phyloP scores from a whole-genome alignment of 1,284 basidiomycete species.

The Schizopora paradoxa region DNA sequence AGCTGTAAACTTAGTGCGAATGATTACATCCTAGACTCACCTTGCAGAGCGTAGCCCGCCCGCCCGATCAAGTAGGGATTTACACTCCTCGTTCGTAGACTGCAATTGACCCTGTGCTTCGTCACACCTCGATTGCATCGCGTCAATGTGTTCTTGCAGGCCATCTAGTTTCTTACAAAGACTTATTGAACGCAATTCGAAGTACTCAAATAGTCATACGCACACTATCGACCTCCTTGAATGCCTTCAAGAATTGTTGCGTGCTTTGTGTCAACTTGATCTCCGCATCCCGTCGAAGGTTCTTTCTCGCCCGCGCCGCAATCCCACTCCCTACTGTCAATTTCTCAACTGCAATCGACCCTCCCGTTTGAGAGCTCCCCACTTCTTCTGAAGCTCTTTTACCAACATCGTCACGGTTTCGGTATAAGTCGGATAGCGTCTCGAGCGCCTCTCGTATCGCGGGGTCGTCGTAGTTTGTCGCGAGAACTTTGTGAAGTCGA shows the following conservation, averaged over 20 bases:
- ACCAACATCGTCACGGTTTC: conserved; percentile 3
- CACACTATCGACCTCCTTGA: conserved; percentile 85
- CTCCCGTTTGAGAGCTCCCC: conserved; percentile 28
- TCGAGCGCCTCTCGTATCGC: conserved; percentile 75
- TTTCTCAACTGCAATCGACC: no score
- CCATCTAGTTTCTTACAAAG: conserved; percentile 67
- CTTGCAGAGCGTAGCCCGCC: conserved; percentile 77
- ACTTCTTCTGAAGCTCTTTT: conserved; percentile 25
- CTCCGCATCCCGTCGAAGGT: conserved; percentile 82
- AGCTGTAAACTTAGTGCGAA: background rate
- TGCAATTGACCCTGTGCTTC: conserved; percentile 76
- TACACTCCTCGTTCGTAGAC: conserved; percentile 75
- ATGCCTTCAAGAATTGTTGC: conserved; percentile 73
- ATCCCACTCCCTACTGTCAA: conserved; percentile 42
- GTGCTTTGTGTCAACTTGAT: conserved; percentile 75
- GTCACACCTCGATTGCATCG: conserved; percentile 80
- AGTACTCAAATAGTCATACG: conserved; percentile 27
- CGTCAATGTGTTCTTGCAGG: conserved; percentile 67
- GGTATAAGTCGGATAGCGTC: conserved; percentile 77
- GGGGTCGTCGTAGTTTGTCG: conserved; percentile 78
- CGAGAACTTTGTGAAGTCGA: conserved; percentile 84
- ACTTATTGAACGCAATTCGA: conserved; percentile 4
- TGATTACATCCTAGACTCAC: conserved; percentile 36
- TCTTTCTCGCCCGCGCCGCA: conserved; percentile 67
- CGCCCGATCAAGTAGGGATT: conserved; percentile 80